Base-by-base conservation (phyloP, 495 filamentous ascomycete genomes). In the Aspergillus panamensis region DNA sequence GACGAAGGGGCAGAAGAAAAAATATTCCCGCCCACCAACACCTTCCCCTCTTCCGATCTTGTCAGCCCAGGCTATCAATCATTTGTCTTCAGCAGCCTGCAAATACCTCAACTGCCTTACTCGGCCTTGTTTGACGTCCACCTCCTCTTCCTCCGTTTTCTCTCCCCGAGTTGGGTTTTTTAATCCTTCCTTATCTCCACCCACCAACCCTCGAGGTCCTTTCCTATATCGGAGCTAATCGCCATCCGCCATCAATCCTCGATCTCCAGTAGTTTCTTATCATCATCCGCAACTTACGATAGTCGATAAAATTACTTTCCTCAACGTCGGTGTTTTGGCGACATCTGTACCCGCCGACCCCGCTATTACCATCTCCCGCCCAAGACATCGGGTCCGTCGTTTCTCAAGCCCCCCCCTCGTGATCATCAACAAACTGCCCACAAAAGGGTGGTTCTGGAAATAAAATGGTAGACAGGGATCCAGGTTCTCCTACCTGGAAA, bases 401-500 rank as follows among this genome's bases (percentile, higher is more conserved):
- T 49, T 55, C 43, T 59, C 53, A 59, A 31, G 10, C 12, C 55
- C 33, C n/a, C 48, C 33, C 39, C 14, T 56, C 40, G 20, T 51
- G 52, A 47, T 57, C 48, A 56, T 54, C 42, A 39, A 29, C 29
- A 49, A 48, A 51, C 58, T 57, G 33, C 62, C 65, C 55, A 50
- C 53, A 10, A 48, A 65, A 72, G 70, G 69, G 64, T 69, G 61
- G 68, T 59, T 54, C 61, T 68, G 69, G 69, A 77, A 92, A 68
- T 67, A 72, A 74, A 87, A 98, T 98, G 94, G 92, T 94, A 79
- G 94, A 96, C 81, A 89, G 87, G 79, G 94, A 97, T 78, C 81
- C 87, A 75, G 87, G 83, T 76, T 83, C 91, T 73, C 93, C 94
- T 66, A 97, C 93, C 74, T 97, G 94, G 94, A 97, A 97, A 82